Evolutionary conservation across 2,329 filamentous ascomycete species (phyloP).

Genomic region (Myriosclerotinia duriaeana): DNA sequence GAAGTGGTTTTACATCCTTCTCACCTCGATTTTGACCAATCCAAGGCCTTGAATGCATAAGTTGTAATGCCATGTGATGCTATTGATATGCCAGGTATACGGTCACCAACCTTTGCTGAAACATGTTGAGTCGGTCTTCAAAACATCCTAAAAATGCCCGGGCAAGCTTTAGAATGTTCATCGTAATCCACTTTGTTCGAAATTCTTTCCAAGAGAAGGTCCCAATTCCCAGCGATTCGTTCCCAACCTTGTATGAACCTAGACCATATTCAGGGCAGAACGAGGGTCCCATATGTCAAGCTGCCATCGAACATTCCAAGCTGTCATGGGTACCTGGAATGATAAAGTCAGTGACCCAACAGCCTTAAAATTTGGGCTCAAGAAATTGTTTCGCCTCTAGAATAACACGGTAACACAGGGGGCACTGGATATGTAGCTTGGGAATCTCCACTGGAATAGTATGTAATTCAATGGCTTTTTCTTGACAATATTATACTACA

Average conservation of each 20-base stretch:
- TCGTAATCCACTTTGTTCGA: conserved; percentile 23
- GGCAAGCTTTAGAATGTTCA: conserved; percentile 18
- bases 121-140: conserved; percentile 25
- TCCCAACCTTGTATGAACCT: conserved; percentile 23
- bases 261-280: conserved; percentile 20
- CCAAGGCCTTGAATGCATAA: not conserved
- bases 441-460: conserved; percentile 7
- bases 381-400: conserved; percentile 6
- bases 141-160: conserved; percentile 16
- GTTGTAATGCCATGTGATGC: conserved; percentile 7
- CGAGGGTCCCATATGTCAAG: conserved; percentile 17
- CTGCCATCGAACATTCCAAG: conserved; percentile 19
- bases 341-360: not conserved
- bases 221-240: conserved; percentile 28
- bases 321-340: conserved; percentile 5
- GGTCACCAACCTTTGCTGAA: conserved; percentile 24
- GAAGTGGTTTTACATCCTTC: conserved; percentile 17
- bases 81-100: conserved; percentile 16
- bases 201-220: conserved; percentile 21
- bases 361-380: conserved; percentile 13
- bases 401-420: conserved; percentile 7
- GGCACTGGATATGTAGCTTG: conserved; percentile 5
- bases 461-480: conserved; percentile 12
- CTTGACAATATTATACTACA: conserved; percentile 4
- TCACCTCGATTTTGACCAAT: conserved; percentile 20